A percentile compares a stretch with the other conserved stretches of the same genome.
phyloP scores from a whole-genome alignment of 176 grass and related monocot genomes.

The Puccinellia tenuiflora region DNA sequence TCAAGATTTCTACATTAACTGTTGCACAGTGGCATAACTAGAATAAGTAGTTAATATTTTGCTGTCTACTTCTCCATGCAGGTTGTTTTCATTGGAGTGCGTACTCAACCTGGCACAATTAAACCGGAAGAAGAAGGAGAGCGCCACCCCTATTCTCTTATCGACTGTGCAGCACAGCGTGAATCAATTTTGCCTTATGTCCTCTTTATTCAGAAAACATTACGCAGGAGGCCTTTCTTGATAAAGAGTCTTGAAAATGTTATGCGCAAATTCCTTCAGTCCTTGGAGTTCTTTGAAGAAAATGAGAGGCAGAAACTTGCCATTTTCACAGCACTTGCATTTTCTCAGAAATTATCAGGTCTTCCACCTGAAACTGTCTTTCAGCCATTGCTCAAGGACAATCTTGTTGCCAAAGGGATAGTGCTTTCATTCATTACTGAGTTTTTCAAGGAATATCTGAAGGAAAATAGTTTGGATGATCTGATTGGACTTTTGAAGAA shows the following conservation, averaged over 20 bases:
- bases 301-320: slow-evolving; percentile 91
- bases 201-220: slow-evolving; percentile 88
- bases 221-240: slow-evolving; percentile 80
- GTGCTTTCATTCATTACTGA: slow-evolving; percentile 89
- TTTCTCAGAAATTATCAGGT: slow-evolving; percentile 95
- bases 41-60: neutral
- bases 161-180: slow-evolving; percentile 70
- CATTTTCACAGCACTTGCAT: slow-evolving; percentile 88
- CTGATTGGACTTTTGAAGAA: slow-evolving; percentile 88
- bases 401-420: slow-evolving; percentile 94
- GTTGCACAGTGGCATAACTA: neutral
- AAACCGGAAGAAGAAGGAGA: slow-evolving; percentile 98
- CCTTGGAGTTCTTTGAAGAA: slow-evolving; percentile 91
- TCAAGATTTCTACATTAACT: neutral
- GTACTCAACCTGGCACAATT: slow-evolving; percentile 87
- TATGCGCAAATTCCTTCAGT: slow-evolving; percentile 87
- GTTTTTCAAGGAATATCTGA: slow-evolving; percentile 89
- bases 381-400: slow-evolving; percentile 91
- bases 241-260: slow-evolving; percentile 99
- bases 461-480: slow-evolving; percentile 93
- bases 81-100: slow-evolving; percentile 89
- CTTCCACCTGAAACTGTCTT: slow-evolving; percentile 93
- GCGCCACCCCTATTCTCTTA: slow-evolving; percentile 65
- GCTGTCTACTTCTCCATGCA: slow-evolving; percentile 2
- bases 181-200: slow-evolving; percentile 86